Base-by-base conservation (phyloP, 768 basidiomycete species). In the Mycena alexandri region DNA sequence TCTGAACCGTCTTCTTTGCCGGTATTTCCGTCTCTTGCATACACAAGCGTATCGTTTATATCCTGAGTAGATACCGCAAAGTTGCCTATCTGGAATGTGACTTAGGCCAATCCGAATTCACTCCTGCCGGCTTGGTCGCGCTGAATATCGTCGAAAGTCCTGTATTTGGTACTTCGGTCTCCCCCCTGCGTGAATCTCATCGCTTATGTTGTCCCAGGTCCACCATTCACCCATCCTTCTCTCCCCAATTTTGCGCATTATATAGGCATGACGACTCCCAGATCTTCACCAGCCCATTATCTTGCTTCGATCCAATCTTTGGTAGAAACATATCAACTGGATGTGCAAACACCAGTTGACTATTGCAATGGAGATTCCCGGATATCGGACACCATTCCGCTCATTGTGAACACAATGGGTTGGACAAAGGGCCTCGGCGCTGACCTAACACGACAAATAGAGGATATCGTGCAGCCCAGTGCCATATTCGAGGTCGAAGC, bases 381-480 rank as follows among this genome's bases (percentile, higher is more conserved):
- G 46, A 84, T 91, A 24, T 72, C 75, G 8, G 89, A 91, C 54
- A 67, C 79, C 29, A 87, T 96, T 6, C 97, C 97, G 0, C 86
- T 98, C 19, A 88, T 98, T 17, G 87, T 99, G 58, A 99, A 99
- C 76, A 98, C 94, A 0, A 96, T 97, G 89, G 97, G 97, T 2
- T 99, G 97, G 97, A 87, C 87, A 7, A 98, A 96, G 76, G 97
- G 97, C 9, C 87, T 98, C 3, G 97, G 97, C 4, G 90, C 89
- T 17, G 93, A 97, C 72, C 79, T 99, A 13, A 86, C 89, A 2
- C 76, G 75, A 16, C 86, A 86, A 68, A 90, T 99, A 53, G 90
- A 96, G 71, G 85, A 85, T 12, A 79, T 89, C 38, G 79, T 89
- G 6, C 82, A 86, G 24, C 87, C 93, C 0, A 87, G 88, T 0